Evolutionary conservation across 2,329 filamentous ascomycete genomes (phyloP).

Genomic region (Leptographium galeiforme): DNA sequence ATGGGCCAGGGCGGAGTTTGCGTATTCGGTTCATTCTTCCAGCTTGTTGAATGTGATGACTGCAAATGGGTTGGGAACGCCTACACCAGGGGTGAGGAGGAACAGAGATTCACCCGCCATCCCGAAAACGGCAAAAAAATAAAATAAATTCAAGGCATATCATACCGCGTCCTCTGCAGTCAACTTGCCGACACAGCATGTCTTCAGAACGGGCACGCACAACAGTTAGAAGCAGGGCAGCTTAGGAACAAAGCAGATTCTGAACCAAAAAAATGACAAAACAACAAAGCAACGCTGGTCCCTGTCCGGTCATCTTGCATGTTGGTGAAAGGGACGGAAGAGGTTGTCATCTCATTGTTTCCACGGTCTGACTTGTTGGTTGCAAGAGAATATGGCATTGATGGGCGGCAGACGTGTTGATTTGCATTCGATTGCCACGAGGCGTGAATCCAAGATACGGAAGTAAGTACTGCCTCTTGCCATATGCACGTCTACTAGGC

Average conservation of each 20-base stretch:
- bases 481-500: too few relatives aligned
- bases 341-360: too few relatives aligned
- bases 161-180: neutral
- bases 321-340: neutral
- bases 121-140: neutral
- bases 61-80: neutral
- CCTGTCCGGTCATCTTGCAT: neutral
- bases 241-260: neutral
- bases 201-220: neutral
- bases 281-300: neutral
- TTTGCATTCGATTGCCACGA: too few relatives aligned
- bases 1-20: slow-evolving; percentile 1
- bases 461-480: too few relatives aligned
- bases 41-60: slow-evolving; percentile 1
- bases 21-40: slow-evolving; percentile 5
- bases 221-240: neutral
- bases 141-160: neutral
- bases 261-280: neutral
- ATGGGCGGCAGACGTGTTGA: too few relatives aligned
- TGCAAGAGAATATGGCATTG: too few relatives aligned
- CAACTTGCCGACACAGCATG: neutral
- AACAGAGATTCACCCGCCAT: neutral
- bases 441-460: too few relatives aligned
- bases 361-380: too few relatives aligned
- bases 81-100: neutral